A percentile compares a stretch with the other conserved stretches of the same genome.
Conservation (phyloP, 495 filamentous ascomycete species). For the Copromyces sp. region DNA sequence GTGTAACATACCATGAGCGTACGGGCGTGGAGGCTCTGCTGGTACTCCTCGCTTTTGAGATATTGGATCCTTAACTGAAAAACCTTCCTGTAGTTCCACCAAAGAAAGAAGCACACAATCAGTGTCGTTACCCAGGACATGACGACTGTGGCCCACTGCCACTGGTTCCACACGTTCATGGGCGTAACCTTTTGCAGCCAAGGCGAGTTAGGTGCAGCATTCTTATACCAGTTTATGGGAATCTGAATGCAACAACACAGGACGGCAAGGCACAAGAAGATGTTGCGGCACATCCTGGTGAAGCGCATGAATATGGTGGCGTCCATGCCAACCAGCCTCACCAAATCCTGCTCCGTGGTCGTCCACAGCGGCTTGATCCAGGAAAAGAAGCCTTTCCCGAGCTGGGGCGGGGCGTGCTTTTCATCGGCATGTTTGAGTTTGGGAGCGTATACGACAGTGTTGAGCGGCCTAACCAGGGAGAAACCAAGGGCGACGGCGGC, state of each 20-base stretch:
- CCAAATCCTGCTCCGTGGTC: slow-evolving; percentile 63
- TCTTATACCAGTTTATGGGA: slow-evolving; percentile 63
- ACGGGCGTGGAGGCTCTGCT: slow-evolving; percentile 75
- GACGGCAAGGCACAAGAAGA: slow-evolving; percentile 64
- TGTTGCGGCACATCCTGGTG: slow-evolving; percentile 81
- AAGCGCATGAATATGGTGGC: slow-evolving; percentile 85
- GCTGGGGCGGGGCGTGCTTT: slow-evolving; percentile 83
- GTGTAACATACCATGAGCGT: slow-evolving; percentile 64
- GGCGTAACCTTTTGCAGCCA: slow-evolving; percentile 45
- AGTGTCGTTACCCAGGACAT: slow-evolving; percentile 71
- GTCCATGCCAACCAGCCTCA: slow-evolving; percentile 78
- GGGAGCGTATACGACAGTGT: slow-evolving; percentile 85
- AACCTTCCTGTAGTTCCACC: slow-evolving; percentile 78
- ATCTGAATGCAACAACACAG: slow-evolving; percentile 73
- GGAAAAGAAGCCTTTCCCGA: slow-evolving; percentile 75
- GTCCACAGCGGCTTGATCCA: slow-evolving; percentile 72
- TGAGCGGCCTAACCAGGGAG: slow-evolving; percentile 82
- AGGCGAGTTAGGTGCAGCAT: slow-evolving; percentile 37
- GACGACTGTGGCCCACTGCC: slow-evolving; percentile 73
- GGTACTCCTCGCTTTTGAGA: slow-evolving; percentile 82
- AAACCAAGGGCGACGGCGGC: slow-evolving; percentile 64
- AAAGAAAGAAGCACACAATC: slow-evolving; percentile 70
- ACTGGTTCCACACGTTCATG: slow-evolving; percentile 41
- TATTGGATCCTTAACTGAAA: slow-evolving; percentile 61
- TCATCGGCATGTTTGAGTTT: slow-evolving; percentile 88